Conservation (phyloP, 108 stramenopile species). For the Fistulifera pelliculosa region DNA sequence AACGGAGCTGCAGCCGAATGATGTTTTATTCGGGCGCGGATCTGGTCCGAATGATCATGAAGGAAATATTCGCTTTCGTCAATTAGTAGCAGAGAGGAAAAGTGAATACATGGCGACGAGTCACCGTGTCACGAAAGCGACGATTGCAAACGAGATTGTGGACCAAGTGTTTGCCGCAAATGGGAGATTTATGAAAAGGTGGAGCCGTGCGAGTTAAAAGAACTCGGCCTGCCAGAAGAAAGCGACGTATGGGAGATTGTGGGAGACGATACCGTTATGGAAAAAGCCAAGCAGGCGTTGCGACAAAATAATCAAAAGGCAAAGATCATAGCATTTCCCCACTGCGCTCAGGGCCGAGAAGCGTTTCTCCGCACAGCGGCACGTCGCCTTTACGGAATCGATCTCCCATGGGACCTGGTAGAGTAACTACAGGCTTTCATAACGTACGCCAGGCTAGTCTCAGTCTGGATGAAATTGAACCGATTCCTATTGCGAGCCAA, state of each 20-base stretch:
- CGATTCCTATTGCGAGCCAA: background rate
- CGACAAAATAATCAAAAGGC: slow-evolving; percentile 32
- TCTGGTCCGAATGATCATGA: slow-evolving; percentile 64
- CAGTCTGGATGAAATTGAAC: background rate
- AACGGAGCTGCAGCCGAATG: slow-evolving; percentile 22
- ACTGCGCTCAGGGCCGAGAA: background rate
- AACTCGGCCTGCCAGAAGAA: slow-evolving; percentile 31
- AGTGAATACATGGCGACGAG: slow-evolving; percentile 41
- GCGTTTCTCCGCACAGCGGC: background rate
- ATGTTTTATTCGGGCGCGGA: slow-evolving; percentile 72
- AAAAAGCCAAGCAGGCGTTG: slow-evolving; percentile 61
- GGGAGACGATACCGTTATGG: slow-evolving; percentile 46
- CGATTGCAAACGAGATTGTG: slow-evolving; percentile 69
- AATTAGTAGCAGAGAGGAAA: slow-evolving; percentile 33
- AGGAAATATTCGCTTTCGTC: slow-evolving; percentile 67
- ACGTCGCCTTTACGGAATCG: background rate
- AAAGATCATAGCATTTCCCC: background rate
- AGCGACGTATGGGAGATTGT: slow-evolving; percentile 33
- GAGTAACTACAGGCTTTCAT: background rate
- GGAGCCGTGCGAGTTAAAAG: slow-evolving; percentile 23
- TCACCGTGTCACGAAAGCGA: slow-evolving; percentile 51
- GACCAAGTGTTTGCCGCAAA: slow-evolving; percentile 41
- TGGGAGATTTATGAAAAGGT: slow-evolving; percentile 72
- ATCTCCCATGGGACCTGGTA: background rate
- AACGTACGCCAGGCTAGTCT: background rate